Percentiles rank a stretch among this genome's conserved stretches.
phyloP scores from a whole-genome alignment of 352 stramenopile species.

The Globisporangium paroecandrum region DNA sequence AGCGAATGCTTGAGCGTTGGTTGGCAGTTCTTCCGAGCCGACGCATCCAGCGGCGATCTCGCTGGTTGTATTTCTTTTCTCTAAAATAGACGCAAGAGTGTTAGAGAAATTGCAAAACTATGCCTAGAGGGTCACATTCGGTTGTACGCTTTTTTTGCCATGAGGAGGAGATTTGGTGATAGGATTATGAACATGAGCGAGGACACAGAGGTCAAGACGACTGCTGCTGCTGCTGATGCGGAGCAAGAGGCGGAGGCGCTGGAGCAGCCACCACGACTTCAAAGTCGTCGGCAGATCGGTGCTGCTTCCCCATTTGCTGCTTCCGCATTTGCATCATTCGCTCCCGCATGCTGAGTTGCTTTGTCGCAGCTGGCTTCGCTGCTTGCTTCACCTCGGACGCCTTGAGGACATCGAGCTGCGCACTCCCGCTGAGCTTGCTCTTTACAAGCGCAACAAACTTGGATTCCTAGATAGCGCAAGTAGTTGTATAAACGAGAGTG shows the following conservation, averaged over 20 bases:
- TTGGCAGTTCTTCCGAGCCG: neutral
- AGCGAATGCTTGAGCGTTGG: neutral
- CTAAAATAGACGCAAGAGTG: constrained; percentile 3
- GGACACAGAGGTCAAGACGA: constrained; percentile 1
- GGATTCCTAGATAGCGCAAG: constrained; percentile 28
- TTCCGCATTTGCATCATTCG: constrained; percentile 57
- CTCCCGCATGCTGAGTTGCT: constrained; percentile 48
- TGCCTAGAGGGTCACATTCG: neutral
- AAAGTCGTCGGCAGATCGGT: neutral
- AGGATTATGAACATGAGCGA: neutral
- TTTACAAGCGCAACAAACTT: constrained; percentile 59
- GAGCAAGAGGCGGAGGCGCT: neutral
- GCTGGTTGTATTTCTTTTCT: constrained; percentile 2
- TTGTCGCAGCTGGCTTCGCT: constrained; percentile 20
- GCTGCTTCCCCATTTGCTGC: constrained; percentile 22
- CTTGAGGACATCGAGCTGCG: constrained; percentile 61
- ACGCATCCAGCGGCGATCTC: neutral
- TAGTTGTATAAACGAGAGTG: no score
- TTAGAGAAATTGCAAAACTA: constrained; percentile 9
- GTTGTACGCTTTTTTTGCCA: neutral
- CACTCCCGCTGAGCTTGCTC: constrained; percentile 45
- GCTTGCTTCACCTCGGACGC: constrained; percentile 46
- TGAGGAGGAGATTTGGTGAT: neutral
- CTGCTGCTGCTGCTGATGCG: neutral
- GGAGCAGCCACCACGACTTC: constrained; percentile 11